Evolutionary conservation across 2,329 filamentous ascomycete genomes (phyloP).

Genomic region (Plenodomus lindquistii): DNA sequence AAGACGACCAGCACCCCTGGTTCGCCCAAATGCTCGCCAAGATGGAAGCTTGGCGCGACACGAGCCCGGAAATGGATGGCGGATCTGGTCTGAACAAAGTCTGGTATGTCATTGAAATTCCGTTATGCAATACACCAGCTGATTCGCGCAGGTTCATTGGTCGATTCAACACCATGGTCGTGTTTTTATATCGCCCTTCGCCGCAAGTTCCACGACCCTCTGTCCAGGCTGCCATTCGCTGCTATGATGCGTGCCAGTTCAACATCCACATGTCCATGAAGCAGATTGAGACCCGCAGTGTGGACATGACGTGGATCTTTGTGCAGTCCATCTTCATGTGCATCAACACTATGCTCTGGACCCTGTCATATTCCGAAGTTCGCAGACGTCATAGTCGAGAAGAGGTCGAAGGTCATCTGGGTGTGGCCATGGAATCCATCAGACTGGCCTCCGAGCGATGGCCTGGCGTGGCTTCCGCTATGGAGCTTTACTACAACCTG

Average conservation of each 20-base stretch:
- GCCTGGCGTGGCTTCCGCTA: constrained; percentile 85
- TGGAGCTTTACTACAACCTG: constrained; percentile 84
- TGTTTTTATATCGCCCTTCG: constrained; percentile 86
- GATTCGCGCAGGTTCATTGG: constrained; percentile 58
- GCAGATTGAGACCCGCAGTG: constrained; percentile 73
- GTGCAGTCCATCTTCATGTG: constrained; percentile 88
- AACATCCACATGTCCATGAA: constrained; percentile 81
- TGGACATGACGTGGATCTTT: constrained; percentile 94
- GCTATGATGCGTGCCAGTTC: constrained; percentile 79
- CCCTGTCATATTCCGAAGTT: constrained; percentile 83
- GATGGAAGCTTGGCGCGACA: constrained; percentile 77
- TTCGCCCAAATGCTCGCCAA: constrained; percentile 79
- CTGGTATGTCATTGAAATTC: constrained; percentile 62
- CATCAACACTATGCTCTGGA: constrained; percentile 90
- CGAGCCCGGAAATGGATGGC: constrained; percentile 71
- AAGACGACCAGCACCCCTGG: constrained; percentile 83
- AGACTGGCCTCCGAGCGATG: constrained; percentile 81
- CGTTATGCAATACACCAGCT: constrained; percentile 1
- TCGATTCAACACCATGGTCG: constrained; percentile 83
- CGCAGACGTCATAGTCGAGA: constrained; percentile 72
- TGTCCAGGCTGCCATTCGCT: constrained; percentile 73
- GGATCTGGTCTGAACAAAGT: constrained; percentile 74
- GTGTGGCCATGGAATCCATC: constrained; percentile 76
- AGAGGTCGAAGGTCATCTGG: constrained; percentile 75
- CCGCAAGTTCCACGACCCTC: constrained; percentile 90